Base-by-base conservation (phyloP, 208 protist species). In the Crithidia fasciculata region DNA sequence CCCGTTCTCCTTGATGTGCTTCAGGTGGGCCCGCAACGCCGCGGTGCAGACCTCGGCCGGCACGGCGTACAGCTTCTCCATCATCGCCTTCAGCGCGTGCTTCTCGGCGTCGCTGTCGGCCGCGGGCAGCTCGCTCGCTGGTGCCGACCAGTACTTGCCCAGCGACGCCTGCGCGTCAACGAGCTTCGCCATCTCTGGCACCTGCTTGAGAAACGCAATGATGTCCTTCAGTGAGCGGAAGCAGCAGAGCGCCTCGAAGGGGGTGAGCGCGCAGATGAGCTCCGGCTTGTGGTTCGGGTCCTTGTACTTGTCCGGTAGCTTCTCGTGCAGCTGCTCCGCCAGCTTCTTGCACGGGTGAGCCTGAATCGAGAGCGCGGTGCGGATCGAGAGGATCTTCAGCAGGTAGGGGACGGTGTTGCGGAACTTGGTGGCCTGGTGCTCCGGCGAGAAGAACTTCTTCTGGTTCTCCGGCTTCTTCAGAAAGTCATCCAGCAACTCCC, bases 281-380 rank as follows among this genome's bases (percentile, higher is more conserved):
- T 99, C 98, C 8, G 99, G 99, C 87, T 99, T 99, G 86, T 99
- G 98, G 85, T 99, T 99, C 58, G 86, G 86, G 83, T 99, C 99
- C 69, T 95, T 97, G 86, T 99, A 99, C 63, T 98, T 92, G 41
- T 96, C 78, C 5, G 98, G 95, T 45, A 95, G 81, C n/a, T 83
- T 78, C 3, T 69, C 64, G 73, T 98, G 94, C 39, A 99, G 88
- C 55, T 91, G 58, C 73, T 94, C 81, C 8, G 98, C 98, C 16
- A 98, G 88, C 44, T 69, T 67, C 70, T 98, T 98, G 84, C 98
- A 92, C 10, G 99, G 99, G 84, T 99, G 99, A 5, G 98, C 97
- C 88, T 99, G 98, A 71, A 99, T 99, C 39, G 98, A 99, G 2
- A 99, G 90, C 15, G 98, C 97, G 54, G 95, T 98, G 49, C 89